A percentile compares a stretch with the other conserved stretches of the same genome.
phyloP scores from a whole-genome alignment of 306 rosid genomes.

The Vachellia pachyceras region DNA sequence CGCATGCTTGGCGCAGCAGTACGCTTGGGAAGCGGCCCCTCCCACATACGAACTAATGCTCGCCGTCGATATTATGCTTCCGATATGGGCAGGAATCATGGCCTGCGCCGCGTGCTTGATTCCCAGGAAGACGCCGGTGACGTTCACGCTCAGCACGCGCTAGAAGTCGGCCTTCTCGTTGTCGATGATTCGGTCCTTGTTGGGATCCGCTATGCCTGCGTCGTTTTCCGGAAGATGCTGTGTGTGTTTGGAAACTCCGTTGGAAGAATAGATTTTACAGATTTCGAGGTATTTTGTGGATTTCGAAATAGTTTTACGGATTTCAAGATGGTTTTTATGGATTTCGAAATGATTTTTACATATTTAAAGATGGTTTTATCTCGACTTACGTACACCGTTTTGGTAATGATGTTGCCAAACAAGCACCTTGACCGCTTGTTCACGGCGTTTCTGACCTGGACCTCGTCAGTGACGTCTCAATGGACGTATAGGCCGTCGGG shows the following conservation, averaged over 20 bases:
- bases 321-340: too few relatives aligned
- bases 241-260: too few relatives aligned
- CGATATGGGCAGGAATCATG: not conserved
- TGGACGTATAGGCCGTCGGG: slow-evolving; percentile 50
- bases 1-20: slow-evolving; percentile 73
- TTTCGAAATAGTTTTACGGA: too few relatives aligned
- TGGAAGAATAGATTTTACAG: too few relatives aligned
- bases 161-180: not conserved
- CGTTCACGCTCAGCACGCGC: not conserved
- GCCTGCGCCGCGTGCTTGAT: not conserved
- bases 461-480: slow-evolving; percentile 76
- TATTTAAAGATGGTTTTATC: too few relatives aligned
- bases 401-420: too few relatives aligned
- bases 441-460: slow-evolving; percentile 54
- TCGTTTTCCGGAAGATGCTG: slow-evolving; percentile 76
- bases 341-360: too few relatives aligned
- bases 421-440: slow-evolving; percentile 43
- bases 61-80: slow-evolving; percentile 69
- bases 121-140: not conserved
- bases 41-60: slow-evolving; percentile 67
- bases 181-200: not conserved
- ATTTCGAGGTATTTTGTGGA: too few relatives aligned
- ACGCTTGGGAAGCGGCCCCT: slow-evolving; percentile 74
- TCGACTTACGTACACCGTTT: too few relatives aligned
- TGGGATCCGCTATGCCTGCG: slow-evolving; percentile 48